These are phyloP conservation scores for Lithohypha guttulata DNA, from an alignment of 2,329 filamentous ascomycete genomes.

Conservation along the genomic window DNA sequence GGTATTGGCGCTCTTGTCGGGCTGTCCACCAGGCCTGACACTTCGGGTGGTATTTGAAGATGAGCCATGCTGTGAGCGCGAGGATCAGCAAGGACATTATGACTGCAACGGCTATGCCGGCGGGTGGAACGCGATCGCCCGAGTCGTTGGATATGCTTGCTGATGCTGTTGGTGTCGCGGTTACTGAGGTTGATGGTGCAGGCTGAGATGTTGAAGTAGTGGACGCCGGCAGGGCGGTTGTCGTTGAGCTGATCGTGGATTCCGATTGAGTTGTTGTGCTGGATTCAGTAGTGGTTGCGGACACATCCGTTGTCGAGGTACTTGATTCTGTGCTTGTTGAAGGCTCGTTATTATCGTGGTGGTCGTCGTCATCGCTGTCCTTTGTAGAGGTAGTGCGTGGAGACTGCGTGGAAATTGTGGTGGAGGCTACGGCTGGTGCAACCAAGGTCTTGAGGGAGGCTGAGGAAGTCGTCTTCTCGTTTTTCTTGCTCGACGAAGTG, in stretches of 20 bases:
- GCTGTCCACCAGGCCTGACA: constrained; percentile 7
- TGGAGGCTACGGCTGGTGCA: background rate
- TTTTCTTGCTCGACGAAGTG: constrained; percentile 59
- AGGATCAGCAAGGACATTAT: constrained; percentile 4
- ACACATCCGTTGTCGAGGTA: background rate
- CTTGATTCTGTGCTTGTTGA: background rate
- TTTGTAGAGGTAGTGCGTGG: constrained; percentile 1
- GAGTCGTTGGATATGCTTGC: background rate
- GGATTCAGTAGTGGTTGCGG: background rate
- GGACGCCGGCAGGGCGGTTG: background rate
- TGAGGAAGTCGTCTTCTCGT: constrained; percentile 89
- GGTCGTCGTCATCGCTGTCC: constrained; percentile 1
- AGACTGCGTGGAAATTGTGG: background rate
- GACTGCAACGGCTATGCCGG: constrained; percentile 5
- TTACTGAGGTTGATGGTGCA: too few species aligned
- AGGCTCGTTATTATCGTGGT: background rate
- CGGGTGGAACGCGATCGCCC: constrained; percentile 3
- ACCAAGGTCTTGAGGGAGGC: constrained; percentile 49
- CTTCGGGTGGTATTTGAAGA: constrained; percentile 7
- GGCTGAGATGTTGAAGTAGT: background rate
- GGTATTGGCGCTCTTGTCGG: background rate
- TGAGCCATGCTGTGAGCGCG: constrained; percentile 2
- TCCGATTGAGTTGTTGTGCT: background rate
- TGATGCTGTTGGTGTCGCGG: background rate
- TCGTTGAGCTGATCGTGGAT: background rate